Evolutionary conservation across 352 stramenopile genomes (phyloP).

Genomic region (Globisporangium cederbergense): DNA sequence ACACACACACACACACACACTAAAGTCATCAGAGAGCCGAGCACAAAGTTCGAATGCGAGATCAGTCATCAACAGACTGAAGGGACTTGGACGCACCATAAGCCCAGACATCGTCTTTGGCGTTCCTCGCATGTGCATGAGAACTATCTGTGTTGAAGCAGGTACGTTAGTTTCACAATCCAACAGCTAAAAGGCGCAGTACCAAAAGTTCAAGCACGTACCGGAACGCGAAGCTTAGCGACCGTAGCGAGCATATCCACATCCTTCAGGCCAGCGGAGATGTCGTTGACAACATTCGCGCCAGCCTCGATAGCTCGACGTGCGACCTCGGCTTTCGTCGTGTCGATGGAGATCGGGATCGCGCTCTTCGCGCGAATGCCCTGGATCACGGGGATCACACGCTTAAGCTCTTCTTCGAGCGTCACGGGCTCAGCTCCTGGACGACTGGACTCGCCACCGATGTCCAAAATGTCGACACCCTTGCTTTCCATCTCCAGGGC

Average conservation of each 20-base stretch:
- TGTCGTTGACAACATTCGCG: constrained; percentile 97
- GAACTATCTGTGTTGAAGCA: constrained; percentile 58
- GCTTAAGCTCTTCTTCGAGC: constrained; percentile 88
- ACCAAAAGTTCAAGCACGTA: constrained; percentile 21
- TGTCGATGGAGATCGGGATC: constrained; percentile 97
- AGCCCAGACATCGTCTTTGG: constrained; percentile 93
- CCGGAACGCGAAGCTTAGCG: constrained; percentile 78
- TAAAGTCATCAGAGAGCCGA: neutral
- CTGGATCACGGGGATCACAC: constrained; percentile 93
- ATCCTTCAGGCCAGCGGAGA: constrained; percentile 93
- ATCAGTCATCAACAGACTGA: neutral
- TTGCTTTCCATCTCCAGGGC: constrained; percentile 87
- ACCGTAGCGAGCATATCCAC: constrained; percentile 89
- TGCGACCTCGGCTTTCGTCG: constrained; percentile 90
- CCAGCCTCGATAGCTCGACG: constrained; percentile 87
- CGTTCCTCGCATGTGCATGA: constrained; percentile 98
- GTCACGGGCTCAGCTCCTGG: constrained; percentile 90
- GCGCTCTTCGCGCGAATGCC: constrained; percentile 70
- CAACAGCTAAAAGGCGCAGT: neutral
- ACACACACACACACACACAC: neutral
- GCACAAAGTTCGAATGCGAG: neutral
- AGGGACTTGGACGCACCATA: constrained; percentile 35
- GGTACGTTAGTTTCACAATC: no score
- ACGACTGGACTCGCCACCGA: constrained; percentile 98
- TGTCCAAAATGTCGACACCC: constrained; percentile 95